Conservation (phyloP, 306 rosid species). For the Citrullus mucosospermus region DNA sequence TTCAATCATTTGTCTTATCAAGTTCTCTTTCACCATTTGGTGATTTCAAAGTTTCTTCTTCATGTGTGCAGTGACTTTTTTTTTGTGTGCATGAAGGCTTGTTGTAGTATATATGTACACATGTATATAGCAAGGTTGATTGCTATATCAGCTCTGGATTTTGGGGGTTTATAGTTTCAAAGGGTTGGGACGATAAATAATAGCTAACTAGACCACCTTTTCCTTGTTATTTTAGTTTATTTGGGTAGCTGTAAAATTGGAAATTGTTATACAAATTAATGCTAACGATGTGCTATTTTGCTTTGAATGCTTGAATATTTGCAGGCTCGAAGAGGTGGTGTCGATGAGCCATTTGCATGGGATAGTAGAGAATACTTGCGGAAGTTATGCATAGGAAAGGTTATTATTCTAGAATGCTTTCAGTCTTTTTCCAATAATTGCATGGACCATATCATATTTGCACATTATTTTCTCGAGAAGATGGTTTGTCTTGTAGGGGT, state of each 20-base stretch:
- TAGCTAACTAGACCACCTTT: background rate
- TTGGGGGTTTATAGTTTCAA: background rate
- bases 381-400: slow-evolving; percentile 88
- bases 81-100: background rate
- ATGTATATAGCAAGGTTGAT: background rate
- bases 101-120: background rate
- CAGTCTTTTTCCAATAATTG: background rate
- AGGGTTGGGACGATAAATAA: background rate
- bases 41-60: background rate
- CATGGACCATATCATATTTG: background rate
- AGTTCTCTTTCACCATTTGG: background rate
- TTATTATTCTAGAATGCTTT: slow-evolving; percentile 7
- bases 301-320: background rate
- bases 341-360: slow-evolving; percentile 96
- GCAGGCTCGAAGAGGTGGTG: slow-evolving; percentile 82
- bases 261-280: background rate
- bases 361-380: slow-evolving; percentile 85
- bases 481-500: background rate
- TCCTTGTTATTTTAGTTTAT: background rate
- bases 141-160: background rate
- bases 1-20: background rate
- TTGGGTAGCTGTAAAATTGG: background rate
- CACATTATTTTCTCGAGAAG: background rate
- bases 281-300: background rate
- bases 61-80: background rate